Base-by-base conservation (phyloP, 2,329 filamentous ascomycete species). In the Ophiosphaerella herpotricha region DNA sequence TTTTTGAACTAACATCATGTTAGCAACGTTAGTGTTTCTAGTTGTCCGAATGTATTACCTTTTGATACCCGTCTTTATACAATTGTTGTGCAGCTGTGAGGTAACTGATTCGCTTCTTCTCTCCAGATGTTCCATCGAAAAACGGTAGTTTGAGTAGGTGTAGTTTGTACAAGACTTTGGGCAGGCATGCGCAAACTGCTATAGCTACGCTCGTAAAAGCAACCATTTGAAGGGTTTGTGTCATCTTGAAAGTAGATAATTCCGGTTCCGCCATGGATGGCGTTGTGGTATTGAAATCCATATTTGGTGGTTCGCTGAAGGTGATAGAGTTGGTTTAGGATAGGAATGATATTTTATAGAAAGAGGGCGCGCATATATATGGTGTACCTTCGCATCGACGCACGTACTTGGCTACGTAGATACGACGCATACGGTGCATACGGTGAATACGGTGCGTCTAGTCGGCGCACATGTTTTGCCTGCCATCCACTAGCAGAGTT, bases 61-160 rank as follows among this genome's bases (percentile, higher is more conserved):
- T 67, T 21, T 55, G 23, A 49, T 72, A 68, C 9, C 68, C 69
- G 4, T 68, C 55, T 16, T 33, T 29, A 34, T 70, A 71, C 16
- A 71, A 47, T 11, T 55, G 53, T 50, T 55, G 66, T 4, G 64
- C 66, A 13, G 56, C 58, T 1, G 18, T 21, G 18, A 21, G 4
- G 18, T 21, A 21, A 21, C 18, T 21, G 4, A 21, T 21, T 21
- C 4, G 18, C 4, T 21, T 21, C 18, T 21, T 21, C 18, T 21
- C 18, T 21, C 58, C 42, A 5, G 38, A 39, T 13, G 43, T 24
- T 7, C 45, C 49, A 3, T 50, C 52, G 33, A 65, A 51, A 1
- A 49, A 39, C 7, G 69, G 69, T 9, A 72, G 47, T 36, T 59
- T 67, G n/a, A 55, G 48, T 11, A 72, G 44, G 21, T 71, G 58